A percentile compares a stretch with the other conserved stretches of the same genome.
Conservation (phyloP, 768 basidiomycete genomes). For the Phlebiopsis gigantea region DNA sequence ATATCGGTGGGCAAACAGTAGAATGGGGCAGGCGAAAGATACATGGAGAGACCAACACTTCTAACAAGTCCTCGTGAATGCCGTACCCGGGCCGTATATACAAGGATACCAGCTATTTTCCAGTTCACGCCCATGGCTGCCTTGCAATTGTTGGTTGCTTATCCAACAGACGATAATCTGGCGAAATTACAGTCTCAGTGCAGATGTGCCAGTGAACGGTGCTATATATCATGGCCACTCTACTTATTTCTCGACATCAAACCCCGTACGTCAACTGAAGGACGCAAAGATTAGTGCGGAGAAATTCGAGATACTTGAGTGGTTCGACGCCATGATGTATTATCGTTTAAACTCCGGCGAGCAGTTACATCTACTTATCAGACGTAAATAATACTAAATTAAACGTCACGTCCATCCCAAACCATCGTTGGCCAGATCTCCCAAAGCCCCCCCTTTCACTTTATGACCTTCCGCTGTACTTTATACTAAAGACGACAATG, state of each 20-base stretch:
- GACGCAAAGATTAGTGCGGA: too few relatives aligned
- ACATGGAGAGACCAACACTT: conserved; percentile 16
- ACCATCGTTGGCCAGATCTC: not conserved
- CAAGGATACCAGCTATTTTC: too few relatives aligned
- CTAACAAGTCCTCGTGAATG: not conserved
- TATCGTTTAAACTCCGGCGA: too few relatives aligned
- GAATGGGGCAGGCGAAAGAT: conserved; percentile 21
- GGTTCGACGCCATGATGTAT: too few relatives aligned
- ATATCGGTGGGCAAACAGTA: conserved; percentile 16
- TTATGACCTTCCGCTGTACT: not conserved
- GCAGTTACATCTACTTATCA: too few relatives aligned
- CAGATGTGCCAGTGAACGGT: too few relatives aligned
- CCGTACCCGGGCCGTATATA: too few relatives aligned
- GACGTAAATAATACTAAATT: not conserved
- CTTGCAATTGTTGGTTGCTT: not conserved
- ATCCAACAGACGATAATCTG: not conserved
- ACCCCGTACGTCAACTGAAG: too few relatives aligned
- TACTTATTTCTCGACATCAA: too few relatives aligned
- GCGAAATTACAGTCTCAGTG: not conserved
- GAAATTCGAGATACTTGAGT: too few relatives aligned
- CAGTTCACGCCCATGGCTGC: too few relatives aligned
- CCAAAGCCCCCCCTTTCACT: not conserved
- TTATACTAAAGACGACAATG: conserved; percentile 37
- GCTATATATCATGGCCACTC: too few relatives aligned
- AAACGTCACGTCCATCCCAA: not conserved